Conservation (phyloP, 495 filamentous ascomycete genomes). For the Xylaria nigripes region DNA sequence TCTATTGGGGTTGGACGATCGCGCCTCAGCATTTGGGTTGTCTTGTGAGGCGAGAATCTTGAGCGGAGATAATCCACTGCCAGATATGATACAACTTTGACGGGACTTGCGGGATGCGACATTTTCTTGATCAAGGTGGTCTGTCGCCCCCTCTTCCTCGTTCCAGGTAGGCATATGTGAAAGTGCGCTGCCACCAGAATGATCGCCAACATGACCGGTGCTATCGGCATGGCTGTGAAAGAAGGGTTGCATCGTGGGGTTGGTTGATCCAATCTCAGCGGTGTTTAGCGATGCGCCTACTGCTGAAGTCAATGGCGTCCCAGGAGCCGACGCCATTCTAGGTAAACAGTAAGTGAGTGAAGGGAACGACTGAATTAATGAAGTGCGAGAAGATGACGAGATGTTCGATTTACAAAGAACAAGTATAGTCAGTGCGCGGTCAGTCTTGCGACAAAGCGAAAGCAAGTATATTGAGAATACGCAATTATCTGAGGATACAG, state of each 20-base stretch:
- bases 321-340: conserved; percentile 9
- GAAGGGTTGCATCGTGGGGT: conserved; percentile 2
- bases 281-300: background rate
- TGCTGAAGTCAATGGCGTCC: conserved; percentile 1
- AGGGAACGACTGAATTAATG: background rate
- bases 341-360: background rate
- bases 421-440: background rate
- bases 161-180: conserved; percentile 16
- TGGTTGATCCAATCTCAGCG: background rate
- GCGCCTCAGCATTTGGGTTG: conserved; percentile 17
- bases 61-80: conserved; percentile 41
- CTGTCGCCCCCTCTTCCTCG: conserved; percentile 18
- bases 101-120: conserved; percentile 32
- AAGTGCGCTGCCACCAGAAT: background rate
- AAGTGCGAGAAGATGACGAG: background rate
- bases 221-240: background rate
- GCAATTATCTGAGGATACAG: too few relatives aligned
- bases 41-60: conserved; percentile 34
- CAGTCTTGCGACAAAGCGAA: background rate
- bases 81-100: conserved; percentile 39
- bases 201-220: background rate
- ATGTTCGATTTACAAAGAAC: background rate
- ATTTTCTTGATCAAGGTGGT: conserved; percentile 28
- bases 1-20: conserved; percentile 11
- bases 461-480: too few relatives aligned